Percentiles rank a stretch among this genome's conserved stretches.
These are phyloP conservation scores for Tetrapisispora taiwanensis DNA, from an alignment of 805 yeast genomes.

Conservation along the genomic window DNA sequence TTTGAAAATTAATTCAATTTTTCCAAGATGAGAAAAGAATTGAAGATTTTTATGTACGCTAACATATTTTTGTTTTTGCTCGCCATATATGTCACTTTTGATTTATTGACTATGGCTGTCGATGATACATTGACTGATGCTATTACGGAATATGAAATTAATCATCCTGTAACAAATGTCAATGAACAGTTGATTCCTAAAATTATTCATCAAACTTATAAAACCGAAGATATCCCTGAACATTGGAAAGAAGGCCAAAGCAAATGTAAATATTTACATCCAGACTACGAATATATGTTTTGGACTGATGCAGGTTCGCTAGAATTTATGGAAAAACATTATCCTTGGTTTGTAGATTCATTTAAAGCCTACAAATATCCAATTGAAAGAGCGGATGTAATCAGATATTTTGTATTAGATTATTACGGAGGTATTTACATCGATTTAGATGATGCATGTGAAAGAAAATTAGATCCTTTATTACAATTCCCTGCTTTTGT, in stretches of 20 bases:
- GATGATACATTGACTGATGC: conserved; percentile 64
- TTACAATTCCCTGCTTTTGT: conserved; percentile 77
- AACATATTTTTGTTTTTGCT: conserved; percentile 47
- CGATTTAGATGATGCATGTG: conserved; percentile 86
- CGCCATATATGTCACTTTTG: conserved; percentile 55
- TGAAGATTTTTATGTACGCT: conserved; percentile 48
- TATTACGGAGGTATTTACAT: conserved; percentile 87
- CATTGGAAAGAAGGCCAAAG: conserved; percentile 72
- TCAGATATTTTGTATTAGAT: conserved; percentile 71
- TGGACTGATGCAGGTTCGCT: conserved; percentile 87
- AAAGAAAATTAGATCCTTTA: conserved; percentile 67
- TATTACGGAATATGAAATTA: conserved; percentile 49
- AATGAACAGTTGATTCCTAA: conserved; percentile 57
- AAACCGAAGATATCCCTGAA: conserved; percentile 67
- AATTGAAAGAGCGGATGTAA: conserved; percentile 84
- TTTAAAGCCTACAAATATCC: conserved; percentile 73
- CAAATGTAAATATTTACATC: conserved; percentile 67
- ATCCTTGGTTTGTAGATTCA: conserved; percentile 76
- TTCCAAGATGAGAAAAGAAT: conserved; percentile 49
- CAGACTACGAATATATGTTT: conserved; percentile 75
- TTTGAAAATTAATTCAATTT: too few relatives aligned
- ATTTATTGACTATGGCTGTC: conserved; percentile 60
- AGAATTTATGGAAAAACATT: conserved; percentile 66
- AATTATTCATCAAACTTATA: conserved; percentile 89
- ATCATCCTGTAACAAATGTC: conserved; percentile 37